Conservation (phyloP, 2,329 filamentous ascomycete species). For the Colletotrichum liriopes region DNA sequence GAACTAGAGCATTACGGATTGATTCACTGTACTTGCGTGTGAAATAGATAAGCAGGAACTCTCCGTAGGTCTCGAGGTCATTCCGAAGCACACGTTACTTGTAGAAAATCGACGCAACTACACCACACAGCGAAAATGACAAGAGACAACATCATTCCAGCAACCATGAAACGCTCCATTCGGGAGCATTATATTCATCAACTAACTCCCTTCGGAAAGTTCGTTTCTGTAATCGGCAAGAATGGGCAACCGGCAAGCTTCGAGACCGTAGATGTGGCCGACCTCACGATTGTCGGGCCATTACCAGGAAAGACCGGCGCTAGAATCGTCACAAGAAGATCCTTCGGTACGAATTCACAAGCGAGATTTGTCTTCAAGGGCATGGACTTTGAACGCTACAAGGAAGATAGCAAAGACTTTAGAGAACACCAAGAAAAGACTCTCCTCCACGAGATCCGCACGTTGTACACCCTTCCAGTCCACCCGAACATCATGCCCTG, state of each 20-base stretch:
- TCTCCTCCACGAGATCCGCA: slow-evolving; percentile 43
- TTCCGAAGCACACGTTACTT: not conserved
- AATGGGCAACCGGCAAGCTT: slow-evolving; percentile 12
- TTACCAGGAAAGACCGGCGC: slow-evolving; percentile 43
- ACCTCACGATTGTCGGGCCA: slow-evolving; percentile 22
- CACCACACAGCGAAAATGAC: not conserved
- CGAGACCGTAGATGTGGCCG: slow-evolving; percentile 27
- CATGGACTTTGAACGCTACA: slow-evolving; percentile 36
- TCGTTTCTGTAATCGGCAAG: slow-evolving; percentile 8
- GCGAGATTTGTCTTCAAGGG: slow-evolving; percentile 44
- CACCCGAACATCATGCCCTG: slow-evolving; percentile 46
- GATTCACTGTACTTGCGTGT: not conserved
- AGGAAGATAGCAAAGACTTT: slow-evolving; percentile 21
- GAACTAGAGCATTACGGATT: not conserved
- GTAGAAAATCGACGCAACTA: too few species aligned
- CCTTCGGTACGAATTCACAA: not conserved
- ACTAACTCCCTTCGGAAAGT: slow-evolving; percentile 28
- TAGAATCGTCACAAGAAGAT: slow-evolving; percentile 22
- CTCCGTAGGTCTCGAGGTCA: too few species aligned
- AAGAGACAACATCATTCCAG: not conserved
- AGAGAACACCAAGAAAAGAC: slow-evolving; percentile 36
- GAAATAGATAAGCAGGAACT: not conserved
- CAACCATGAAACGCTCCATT: not conserved
- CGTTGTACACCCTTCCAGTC: slow-evolving; percentile 38
- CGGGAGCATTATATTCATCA: slow-evolving; percentile 36